Percentiles rank a stretch among this genome's conserved stretches.
phyloP scores from a whole-genome alignment of 495 filamentous ascomycete species.

The Podospora pseudopauciseta region DNA sequence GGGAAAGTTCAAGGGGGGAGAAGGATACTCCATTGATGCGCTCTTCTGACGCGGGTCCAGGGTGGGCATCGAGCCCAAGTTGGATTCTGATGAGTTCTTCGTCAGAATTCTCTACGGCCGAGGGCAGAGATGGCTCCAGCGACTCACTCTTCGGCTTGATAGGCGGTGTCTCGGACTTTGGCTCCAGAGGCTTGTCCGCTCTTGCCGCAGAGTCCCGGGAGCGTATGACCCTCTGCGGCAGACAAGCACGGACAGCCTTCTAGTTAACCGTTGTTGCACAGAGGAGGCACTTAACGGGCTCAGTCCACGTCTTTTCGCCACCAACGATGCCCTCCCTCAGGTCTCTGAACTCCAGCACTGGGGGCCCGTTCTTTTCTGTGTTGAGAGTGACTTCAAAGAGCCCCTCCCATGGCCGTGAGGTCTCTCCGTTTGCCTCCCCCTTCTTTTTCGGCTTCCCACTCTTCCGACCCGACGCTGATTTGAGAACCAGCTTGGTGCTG shows the following conservation, averaged over 20 bases:
- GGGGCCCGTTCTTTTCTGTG: conserved; percentile 30
- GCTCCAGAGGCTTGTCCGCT: neutral
- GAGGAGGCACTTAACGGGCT: conserved; percentile 42
- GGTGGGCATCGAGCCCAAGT: neutral
- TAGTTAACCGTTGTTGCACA: conserved; percentile 40
- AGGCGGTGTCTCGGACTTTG: neutral
- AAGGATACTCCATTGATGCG: neutral
- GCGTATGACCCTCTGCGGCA: neutral
- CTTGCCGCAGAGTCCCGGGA: neutral
- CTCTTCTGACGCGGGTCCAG: neutral
- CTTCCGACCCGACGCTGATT: conserved; percentile 19
- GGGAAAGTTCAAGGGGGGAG: neutral
- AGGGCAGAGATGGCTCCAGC: neutral
- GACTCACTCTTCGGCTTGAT: neutral
- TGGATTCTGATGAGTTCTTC: neutral
- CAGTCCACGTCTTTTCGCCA: conserved; percentile 47
- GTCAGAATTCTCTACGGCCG: neutral
- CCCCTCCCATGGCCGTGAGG: conserved; percentile 40
- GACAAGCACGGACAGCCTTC: neutral
- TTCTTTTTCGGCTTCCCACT: conserved; percentile 29
- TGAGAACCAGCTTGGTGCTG: conserved; percentile 13
- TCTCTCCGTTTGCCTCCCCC: conserved; percentile 26
- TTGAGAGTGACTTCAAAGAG: conserved; percentile 41
- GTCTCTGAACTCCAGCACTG: conserved; percentile 42
- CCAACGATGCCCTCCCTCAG: conserved; percentile 39